Percentiles rank a stretch among this genome's conserved stretches.
phyloP scores from a whole-genome alignment of 1,139 yeast species.

The Candida labiduridarum region DNA sequence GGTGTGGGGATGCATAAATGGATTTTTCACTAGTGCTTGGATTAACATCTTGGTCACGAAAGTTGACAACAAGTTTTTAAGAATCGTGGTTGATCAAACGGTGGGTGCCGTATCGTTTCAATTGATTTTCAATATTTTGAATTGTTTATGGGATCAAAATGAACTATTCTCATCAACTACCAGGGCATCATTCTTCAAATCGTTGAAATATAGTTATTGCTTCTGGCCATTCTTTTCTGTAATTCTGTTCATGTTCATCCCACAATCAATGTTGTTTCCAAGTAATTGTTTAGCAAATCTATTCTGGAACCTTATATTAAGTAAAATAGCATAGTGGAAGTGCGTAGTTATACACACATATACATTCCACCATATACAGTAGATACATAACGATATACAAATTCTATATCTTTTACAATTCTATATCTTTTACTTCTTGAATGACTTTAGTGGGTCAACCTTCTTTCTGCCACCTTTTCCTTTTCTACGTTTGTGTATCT shows the following conservation, averaged over 20 bases:
- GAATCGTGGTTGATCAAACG: conserved; percentile 55
- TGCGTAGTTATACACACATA: not conserved
- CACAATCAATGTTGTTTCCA: conserved; percentile 54
- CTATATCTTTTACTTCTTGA: conserved; percentile 21
- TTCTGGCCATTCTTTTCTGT: conserved; percentile 64
- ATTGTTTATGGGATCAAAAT: conserved; percentile 59
- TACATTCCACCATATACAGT: not conserved
- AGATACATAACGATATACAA: not conserved
- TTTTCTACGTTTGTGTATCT: conserved; percentile 47
- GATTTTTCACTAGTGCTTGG: conserved; percentile 59
- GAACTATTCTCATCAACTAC: conserved; percentile 29
- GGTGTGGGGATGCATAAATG: conserved; percentile 66
- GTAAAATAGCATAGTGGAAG: conserved; percentile 26
- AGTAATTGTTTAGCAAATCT: conserved; percentile 59
- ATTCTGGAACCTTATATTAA: conserved; percentile 57
- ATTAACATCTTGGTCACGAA: conserved; percentile 46
- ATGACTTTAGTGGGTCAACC: conserved; percentile 71
- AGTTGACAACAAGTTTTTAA: conserved; percentile 34
- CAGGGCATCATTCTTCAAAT: conserved; percentile 41
- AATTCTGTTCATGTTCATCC: conserved; percentile 50
- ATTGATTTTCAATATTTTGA: conserved; percentile 48
- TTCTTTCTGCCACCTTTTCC: conserved; percentile 41
- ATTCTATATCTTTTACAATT: conserved; percentile 7
- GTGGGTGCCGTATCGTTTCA: conserved; percentile 61
- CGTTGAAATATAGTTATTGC: conserved; percentile 55